Evolutionary conservation across 192 early-diverging fungal species (phyloP).

Genomic region (Linnemannia elongata): DNA sequence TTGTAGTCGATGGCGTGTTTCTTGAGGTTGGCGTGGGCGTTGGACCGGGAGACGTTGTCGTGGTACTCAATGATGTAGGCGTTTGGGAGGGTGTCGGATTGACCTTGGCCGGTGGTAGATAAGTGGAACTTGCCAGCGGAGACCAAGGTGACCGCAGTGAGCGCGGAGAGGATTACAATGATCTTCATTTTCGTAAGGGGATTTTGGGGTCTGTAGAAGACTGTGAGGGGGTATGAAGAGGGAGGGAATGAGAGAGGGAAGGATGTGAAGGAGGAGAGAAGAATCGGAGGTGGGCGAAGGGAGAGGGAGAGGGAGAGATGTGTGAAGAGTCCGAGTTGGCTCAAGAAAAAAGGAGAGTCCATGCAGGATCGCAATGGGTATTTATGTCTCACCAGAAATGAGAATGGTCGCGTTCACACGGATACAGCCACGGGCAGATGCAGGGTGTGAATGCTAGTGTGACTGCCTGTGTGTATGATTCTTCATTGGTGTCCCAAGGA

Average conservation of each 20-base stretch:
- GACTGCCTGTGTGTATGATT: too few species aligned
- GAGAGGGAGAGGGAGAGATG: neutral
- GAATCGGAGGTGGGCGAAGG: neutral
- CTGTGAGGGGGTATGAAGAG: neutral
- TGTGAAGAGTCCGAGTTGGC: neutral
- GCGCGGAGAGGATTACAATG: slow-evolving; percentile 2
- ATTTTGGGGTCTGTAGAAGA: neutral
- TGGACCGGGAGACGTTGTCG: neutral
- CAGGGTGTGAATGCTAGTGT: too few species aligned
- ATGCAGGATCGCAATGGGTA: too few species aligned
- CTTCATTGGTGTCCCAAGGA: too few species aligned
- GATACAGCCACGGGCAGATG: too few species aligned
- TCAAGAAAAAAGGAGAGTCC: neutral
- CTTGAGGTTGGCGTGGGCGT: slow-evolving; percentile 8
- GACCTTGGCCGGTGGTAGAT: neutral
- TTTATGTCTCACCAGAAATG: too few species aligned
- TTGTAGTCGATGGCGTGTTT: slow-evolving; percentile 18
- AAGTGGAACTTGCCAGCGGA: slow-evolving; percentile 27
- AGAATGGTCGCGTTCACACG: too few species aligned
- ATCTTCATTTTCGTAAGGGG: slow-evolving; percentile 14
- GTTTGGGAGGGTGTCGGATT: slow-evolving; percentile 2
- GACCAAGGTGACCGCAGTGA: slow-evolving; percentile 15
- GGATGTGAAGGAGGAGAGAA: too few species aligned
- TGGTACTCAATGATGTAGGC: slow-evolving; percentile 25
- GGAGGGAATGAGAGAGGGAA: neutral